Base-by-base conservation (phyloP, 768 basidiomycete species). In the Amyloporia xantha region DNA sequence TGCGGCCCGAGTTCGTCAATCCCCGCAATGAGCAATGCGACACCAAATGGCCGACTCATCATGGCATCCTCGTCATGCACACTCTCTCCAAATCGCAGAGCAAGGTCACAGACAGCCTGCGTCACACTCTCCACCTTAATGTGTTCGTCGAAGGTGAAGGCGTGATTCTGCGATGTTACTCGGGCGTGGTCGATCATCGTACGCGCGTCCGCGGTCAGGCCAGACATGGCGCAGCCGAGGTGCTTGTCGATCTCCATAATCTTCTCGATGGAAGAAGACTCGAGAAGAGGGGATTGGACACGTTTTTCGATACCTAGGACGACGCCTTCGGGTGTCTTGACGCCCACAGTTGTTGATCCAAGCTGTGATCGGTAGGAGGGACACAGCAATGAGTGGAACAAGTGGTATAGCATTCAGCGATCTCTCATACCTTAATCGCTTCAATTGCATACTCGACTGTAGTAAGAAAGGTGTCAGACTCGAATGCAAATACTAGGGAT, bases 161-260 rank as follows among this genome's bases (percentile, higher is more conserved):
- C 68, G 68, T 99, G 96, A 67, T 91, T 93, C 68, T 95, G 91
- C 12, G 90, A 80, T 4, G 96, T 98, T 50, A 99, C 94, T 52
- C 96, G 81, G 23, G 96, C 96, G 64, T 99, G 96, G 78, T 99
- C 96, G 68, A 99, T 91, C 90, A 99, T 99, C 41, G 96, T 99
- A 54, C 96, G 82, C 39, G 96, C 95, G 70, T 99, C 96, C 48
- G 96, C 95, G 48, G 92, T 96, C 53, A 99, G 78, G 26, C 89
- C 89, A 40, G 91, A 94, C 94, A 98, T 97, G 50, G 96, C 96
- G 59, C 94, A 97, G 9, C 93, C 96, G 51, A 99, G 82, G 71
- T 99, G 96, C 11, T 68, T 56, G 71, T 98, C 96, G 61, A 99
- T 98, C 73, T 99, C 96, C 95, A 99, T 97, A 65, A 98, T 98